A percentile compares a stretch with the other conserved stretches of the same genome.
Evolutionary conservation across 768 basidiomycete species (phyloP).

Genomic region (Amanita thiersii): DNA sequence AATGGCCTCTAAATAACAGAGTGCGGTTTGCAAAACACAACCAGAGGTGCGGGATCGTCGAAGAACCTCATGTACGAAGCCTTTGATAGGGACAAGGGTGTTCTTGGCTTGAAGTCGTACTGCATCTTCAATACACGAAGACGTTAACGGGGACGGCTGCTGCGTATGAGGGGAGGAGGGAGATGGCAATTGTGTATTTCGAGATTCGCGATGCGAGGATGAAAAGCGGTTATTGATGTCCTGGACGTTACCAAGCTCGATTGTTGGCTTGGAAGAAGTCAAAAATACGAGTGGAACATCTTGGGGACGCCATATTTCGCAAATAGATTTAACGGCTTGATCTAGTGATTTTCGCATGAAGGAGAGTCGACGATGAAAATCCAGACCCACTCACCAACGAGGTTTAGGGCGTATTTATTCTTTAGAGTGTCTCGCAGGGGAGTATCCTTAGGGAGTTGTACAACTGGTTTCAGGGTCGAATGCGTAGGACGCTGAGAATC

Average conservation of each 20-base stretch:
- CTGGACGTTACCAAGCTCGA: conserved; percentile 15
- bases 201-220: conserved; percentile 9
- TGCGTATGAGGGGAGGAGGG: conserved; percentile 24
- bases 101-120: conserved; percentile 6
- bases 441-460: conserved; percentile 24
- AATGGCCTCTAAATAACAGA: conserved; percentile 85
- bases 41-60: conserved; percentile 81
- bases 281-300: conserved; percentile 53
- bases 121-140: conserved; percentile 12
- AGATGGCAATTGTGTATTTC: conserved; percentile 41
- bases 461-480: conserved; percentile 18
- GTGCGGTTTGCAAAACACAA: conserved; percentile 76
- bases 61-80: conserved; percentile 85
- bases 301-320: conserved; percentile 75
- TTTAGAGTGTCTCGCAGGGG: conserved; percentile 31
- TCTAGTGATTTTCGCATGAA: conserved; percentile 30
- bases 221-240: conserved; percentile 12
- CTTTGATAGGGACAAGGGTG: conserved; percentile 49
- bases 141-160: conserved; percentile 2
- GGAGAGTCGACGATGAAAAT: not conserved
- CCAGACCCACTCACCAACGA: conserved; percentile 53
- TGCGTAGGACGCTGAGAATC: conserved; percentile 21
- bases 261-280: conserved; percentile 23
- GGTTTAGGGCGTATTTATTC: conserved; percentile 58
- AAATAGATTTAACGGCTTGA: conserved; percentile 70